Evolutionary conservation across 306 rosid genomes (phyloP), one percentile per base, ranked within the genome.

Genomic region (Vigna trinervia): DNA sequence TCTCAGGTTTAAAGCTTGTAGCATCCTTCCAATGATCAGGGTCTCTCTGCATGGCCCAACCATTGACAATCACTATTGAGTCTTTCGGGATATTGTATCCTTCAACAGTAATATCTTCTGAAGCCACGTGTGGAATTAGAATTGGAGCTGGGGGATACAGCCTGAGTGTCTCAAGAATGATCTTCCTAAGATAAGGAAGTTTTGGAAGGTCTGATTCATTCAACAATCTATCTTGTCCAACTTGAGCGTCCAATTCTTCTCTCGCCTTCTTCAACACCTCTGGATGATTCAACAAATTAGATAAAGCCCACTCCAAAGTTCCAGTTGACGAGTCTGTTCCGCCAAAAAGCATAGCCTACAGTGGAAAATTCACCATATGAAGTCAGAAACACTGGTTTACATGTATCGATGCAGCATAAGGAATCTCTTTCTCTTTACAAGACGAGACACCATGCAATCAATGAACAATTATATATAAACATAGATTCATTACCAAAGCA

Each of bases 401-500:
- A 11, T 57, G 1, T 17, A n/a, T 4, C 36, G 30, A 1, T 14
- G 6, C 1, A 50, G 20, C 53, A 47, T 13, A 47, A 47, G 2
- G 2, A 17, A 13, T 47, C 52, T 13, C 17, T 13, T 12, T 12
- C 28, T 26, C 28, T 26, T 26, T 26, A 13, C 52, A 5, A 15
- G 56, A 1, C 6, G 3, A 15, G 56, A 17, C 58, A 56, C 13
- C 28, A 2, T 2, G 1, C 13, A 54, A 54, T 28, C 13, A 54
- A 20, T 26, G 3, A 26, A 26, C 28, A 26, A 26, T 26, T 26
- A 26, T 26, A 26, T 26, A 26, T 8, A 34, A 4, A 34, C 6
- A 34, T 34, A 34, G 6, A 34, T 34, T 34, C 7, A 34, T 34
- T 57, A 88, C 90, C 87, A 78, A 12, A 41, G 69, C 73, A 65